Conservation (phyloP, 805 yeast genomes). For the Grigorovia jiainica region DNA sequence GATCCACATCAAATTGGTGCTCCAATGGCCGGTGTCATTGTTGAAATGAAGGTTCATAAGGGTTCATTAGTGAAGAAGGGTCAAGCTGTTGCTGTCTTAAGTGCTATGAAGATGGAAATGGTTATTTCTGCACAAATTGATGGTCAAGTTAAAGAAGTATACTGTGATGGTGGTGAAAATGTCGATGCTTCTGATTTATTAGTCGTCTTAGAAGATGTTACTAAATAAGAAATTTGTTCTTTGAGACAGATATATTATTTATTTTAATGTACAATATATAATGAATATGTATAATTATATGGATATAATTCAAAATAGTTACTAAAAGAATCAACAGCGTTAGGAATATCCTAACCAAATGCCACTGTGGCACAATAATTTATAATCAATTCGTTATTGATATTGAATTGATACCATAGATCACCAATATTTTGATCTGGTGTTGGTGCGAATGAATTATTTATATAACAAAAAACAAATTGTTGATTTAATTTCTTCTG, state of each 20-base stretch:
- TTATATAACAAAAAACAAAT: slow-evolving; percentile 25
- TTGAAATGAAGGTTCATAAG: slow-evolving; percentile 84
- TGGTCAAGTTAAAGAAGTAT: slow-evolving; percentile 72
- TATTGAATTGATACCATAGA: slow-evolving; percentile 25
- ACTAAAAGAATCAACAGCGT: too few relatives aligned
- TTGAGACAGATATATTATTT: neutral
- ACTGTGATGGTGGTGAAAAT: slow-evolving; percentile 83
- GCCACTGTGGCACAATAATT: slow-evolving; percentile 29
- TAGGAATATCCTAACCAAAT: too few relatives aligned
- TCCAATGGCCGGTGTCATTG: slow-evolving; percentile 98
- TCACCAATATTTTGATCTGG: slow-evolving; percentile 28
- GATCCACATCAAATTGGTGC: slow-evolving; percentile 93
- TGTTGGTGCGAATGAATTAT: slow-evolving; percentile 30
- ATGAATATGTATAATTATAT: neutral
- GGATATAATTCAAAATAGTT: neutral
- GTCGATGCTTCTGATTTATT: slow-evolving; percentile 92
- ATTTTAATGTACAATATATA: neutral
- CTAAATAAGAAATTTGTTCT: neutral
- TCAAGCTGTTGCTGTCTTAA: slow-evolving; percentile 83
- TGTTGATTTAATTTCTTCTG: slow-evolving; percentile 15
- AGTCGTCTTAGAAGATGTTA: slow-evolving; percentile 39
- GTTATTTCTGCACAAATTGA: slow-evolving; percentile 85
- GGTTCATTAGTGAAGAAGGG: slow-evolving; percentile 93
- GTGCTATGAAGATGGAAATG: slow-evolving; percentile 99
- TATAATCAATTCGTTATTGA: slow-evolving; percentile 25